Evolutionary conservation across 208 protist species (phyloP).

Genomic region (Cochliopodium minus): DNA sequence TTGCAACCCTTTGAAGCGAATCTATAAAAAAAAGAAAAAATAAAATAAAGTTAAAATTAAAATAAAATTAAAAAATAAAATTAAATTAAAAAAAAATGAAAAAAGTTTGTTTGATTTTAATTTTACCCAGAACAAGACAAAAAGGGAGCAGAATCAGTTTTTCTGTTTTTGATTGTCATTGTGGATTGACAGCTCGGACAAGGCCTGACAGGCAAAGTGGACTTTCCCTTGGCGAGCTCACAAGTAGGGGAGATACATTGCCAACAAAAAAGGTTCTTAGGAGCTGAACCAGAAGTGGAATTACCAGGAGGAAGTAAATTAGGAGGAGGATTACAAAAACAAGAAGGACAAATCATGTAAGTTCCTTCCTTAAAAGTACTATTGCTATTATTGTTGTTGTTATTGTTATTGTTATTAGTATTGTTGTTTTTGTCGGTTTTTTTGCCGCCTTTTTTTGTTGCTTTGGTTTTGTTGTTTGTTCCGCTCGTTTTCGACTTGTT

Average conservation of each 20-base stretch:
- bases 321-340: constrained; percentile 51
- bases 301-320: constrained; percentile 4
- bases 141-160: no score
- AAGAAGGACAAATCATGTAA: constrained; percentile 51
- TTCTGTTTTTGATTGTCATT: no score
- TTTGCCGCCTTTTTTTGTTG: no score
- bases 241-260: constrained; percentile 49
- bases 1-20: neutral
- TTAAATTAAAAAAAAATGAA: neutral
- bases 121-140: no score
- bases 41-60: neutral
- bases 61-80: constrained; percentile 1
- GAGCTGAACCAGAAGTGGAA: constrained; percentile 11
- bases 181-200: no score
- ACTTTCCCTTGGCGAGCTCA: constrained; percentile 44
- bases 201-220: no score
- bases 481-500: no score
- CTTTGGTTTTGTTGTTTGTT: no score
- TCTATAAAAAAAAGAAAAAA: neutral
- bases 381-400: no score
- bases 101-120: neutral
- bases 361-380: no score
- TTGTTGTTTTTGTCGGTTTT: no score
- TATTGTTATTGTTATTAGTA: no score
- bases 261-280: constrained; percentile 53